Conservation (phyloP, 768 basidiomycete genomes). For the Tylopilus balloui region DNA sequence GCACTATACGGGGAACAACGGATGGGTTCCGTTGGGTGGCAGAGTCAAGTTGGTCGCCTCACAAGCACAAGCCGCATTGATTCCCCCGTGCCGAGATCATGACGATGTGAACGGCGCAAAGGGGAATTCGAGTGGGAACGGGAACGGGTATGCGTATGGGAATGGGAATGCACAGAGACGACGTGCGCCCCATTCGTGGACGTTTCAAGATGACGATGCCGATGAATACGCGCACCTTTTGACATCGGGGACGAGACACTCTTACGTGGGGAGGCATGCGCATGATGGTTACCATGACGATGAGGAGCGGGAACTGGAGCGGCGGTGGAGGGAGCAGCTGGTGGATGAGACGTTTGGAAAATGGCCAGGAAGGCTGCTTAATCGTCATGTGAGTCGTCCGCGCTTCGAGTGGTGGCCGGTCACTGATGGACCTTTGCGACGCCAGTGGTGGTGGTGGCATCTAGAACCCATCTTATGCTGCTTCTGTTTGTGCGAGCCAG, state of each 20-base stretch:
- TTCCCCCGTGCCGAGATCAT: neutral
- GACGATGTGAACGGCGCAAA: neutral
- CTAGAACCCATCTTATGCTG: conserved; percentile 62
- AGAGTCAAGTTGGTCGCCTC: conserved; percentile 40
- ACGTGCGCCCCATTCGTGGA: conserved; percentile 1
- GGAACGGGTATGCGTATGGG: neutral
- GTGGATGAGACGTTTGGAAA: conserved; percentile 56
- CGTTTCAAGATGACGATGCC: conserved; percentile 11
- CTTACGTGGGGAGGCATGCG: conserved; percentile 20
- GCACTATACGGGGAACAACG: conserved; percentile 45
- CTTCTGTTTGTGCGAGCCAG: conserved; percentile 56
- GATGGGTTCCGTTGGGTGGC: conserved; percentile 60
- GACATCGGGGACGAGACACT: conserved; percentile 20
- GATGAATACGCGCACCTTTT: conserved; percentile 41
- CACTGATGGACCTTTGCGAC: neutral
- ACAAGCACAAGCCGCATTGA: conserved; percentile 10
- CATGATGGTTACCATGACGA: conserved; percentile 14
- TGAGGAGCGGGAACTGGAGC: conserved; percentile 35
- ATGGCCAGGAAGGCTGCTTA: conserved; percentile 68
- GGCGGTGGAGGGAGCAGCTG: conserved; percentile 38
- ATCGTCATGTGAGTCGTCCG: conserved; percentile 53
- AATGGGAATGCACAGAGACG: neutral
- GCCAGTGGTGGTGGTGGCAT: conserved; percentile 85
- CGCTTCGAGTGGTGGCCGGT: neutral
- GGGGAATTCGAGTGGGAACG: neutral